Evolutionary conservation across 1,139 yeast genomes (phyloP).

Genomic region (Nadsonia commutata): DNA sequence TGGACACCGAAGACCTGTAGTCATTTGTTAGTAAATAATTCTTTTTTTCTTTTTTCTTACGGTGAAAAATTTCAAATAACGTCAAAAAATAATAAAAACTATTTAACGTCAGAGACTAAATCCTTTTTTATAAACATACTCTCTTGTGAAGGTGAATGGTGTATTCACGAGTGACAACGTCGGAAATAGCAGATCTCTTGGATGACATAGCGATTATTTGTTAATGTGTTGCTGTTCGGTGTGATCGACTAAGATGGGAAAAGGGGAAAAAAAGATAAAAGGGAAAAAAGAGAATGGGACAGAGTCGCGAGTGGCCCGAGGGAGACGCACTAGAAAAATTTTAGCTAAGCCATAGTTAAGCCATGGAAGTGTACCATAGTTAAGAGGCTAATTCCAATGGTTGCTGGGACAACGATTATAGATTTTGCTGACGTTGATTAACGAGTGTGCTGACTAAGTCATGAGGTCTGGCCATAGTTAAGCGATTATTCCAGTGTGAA

Average conservation of each 20-base stretch:
- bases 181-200: conserved; percentile 65
- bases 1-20: conserved; percentile 84
- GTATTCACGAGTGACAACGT: conserved; percentile 99
- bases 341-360: background rate
- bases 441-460: too few species aligned
- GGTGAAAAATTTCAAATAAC: too few species aligned
- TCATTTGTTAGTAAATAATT: conserved; percentile 9
- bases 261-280: background rate
- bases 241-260: background rate
- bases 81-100: too few species aligned
- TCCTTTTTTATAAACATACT: too few species aligned
- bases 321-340: background rate
- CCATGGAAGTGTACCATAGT: background rate
- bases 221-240: background rate
- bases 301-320: background rate
- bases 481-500: too few species aligned
- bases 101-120: too few species aligned
- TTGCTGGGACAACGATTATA: background rate
- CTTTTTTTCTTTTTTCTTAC: too few species aligned
- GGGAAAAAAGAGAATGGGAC: background rate
- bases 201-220: background rate
- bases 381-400: background rate
- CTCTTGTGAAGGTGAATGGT: conserved; percentile 99
- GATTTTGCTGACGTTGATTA: too few species aligned
- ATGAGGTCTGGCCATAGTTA: too few species aligned